Percentiles rank a stretch among this genome's conserved stretches.
These are phyloP conservation scores for Lachnellula cervina DNA, from an alignment of 2,329 filamentous ascomycete species.

Conservation along the genomic window DNA sequence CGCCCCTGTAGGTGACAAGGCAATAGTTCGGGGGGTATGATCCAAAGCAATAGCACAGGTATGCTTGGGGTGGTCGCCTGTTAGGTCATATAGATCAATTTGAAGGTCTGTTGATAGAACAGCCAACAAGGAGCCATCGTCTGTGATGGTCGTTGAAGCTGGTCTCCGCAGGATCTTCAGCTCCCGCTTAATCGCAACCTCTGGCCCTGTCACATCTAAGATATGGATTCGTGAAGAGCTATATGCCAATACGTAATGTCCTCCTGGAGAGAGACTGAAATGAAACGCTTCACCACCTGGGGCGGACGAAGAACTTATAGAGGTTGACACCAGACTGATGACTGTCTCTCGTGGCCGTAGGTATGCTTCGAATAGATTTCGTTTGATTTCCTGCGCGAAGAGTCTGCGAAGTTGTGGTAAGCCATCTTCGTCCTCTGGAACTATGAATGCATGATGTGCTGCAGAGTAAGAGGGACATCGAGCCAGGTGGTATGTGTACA, in stretches of 20 bases:
- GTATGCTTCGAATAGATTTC: conserved; percentile 74
- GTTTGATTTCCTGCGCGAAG: conserved; percentile 67
- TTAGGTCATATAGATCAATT: conserved; percentile 78
- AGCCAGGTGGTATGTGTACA: conserved; percentile 60
- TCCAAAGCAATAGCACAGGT: conserved; percentile 73
- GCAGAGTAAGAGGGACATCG: conserved; percentile 55
- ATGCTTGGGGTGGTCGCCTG: conserved; percentile 58
- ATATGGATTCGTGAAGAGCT: conserved; percentile 83
- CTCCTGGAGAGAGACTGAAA: conserved; percentile 72
- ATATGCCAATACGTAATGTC: conserved; percentile 70
- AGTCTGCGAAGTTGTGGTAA: conserved; percentile 57
- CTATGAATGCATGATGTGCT: conserved; percentile 36
- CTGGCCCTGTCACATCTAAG: conserved; percentile 58
- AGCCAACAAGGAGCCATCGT: conserved; percentile 70
- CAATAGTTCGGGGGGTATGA: conserved; percentile 71
- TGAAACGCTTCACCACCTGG: conserved; percentile 82
- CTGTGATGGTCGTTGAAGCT: conserved; percentile 70
- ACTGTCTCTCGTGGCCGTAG: conserved; percentile 64
- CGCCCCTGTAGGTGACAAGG: conserved; percentile 73
- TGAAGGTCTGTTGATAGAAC: conserved; percentile 79
- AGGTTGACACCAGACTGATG: conserved; percentile 77
- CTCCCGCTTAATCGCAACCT: conserved; percentile 65
- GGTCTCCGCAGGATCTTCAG: conserved; percentile 75
- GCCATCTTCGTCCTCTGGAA: conserved; percentile 40
- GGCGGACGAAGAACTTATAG: conserved; percentile 74